Conservation (phyloP, 1,139 yeast genomes). For the Protomyces lactucae-debilis region DNA sequence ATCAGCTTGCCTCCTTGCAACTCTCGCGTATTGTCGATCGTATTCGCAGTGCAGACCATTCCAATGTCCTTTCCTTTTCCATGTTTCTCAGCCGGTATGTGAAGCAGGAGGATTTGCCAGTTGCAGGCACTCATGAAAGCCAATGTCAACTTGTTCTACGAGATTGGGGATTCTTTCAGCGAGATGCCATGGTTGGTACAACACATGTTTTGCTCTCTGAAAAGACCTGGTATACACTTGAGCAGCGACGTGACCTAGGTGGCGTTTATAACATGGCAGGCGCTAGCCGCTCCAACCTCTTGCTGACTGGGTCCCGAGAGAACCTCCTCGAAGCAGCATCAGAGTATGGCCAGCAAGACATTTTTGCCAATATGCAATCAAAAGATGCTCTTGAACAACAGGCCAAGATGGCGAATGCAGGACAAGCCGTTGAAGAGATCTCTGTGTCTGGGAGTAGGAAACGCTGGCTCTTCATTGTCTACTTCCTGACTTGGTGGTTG, state of each 20-base stretch:
- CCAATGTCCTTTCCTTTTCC: conserved; percentile 41
- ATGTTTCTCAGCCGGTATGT: background rate
- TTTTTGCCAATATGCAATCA: background rate
- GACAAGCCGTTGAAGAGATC: background rate
- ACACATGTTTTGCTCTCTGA: conserved; percentile 45
- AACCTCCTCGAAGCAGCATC: background rate
- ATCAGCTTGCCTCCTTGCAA: conserved; percentile 44
- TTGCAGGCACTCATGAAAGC: conserved; percentile 30
- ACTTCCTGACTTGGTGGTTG: conserved; percentile 43
- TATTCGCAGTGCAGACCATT: conserved; percentile 41
- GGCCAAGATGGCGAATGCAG: background rate
- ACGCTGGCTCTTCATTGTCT: conserved; percentile 42
- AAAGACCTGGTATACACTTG: conserved; percentile 34
- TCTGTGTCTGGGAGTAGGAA: conserved; percentile 35
- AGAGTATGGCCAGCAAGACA: background rate
- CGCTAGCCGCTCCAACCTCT: background rate
- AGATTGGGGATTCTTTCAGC: conserved; percentile 40
- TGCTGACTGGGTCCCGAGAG: background rate
- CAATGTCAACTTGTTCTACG: conserved; percentile 37
- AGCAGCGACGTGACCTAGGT: background rate
- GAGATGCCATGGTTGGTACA: conserved; percentile 43
- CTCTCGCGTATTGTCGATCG: conserved; percentile 43
- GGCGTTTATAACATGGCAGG: background rate
- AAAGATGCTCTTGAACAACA: background rate
- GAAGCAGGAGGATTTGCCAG: conserved; percentile 38